Conservation (phyloP, 305 asterid genomes). For the Fraxinus sp. region DNA sequence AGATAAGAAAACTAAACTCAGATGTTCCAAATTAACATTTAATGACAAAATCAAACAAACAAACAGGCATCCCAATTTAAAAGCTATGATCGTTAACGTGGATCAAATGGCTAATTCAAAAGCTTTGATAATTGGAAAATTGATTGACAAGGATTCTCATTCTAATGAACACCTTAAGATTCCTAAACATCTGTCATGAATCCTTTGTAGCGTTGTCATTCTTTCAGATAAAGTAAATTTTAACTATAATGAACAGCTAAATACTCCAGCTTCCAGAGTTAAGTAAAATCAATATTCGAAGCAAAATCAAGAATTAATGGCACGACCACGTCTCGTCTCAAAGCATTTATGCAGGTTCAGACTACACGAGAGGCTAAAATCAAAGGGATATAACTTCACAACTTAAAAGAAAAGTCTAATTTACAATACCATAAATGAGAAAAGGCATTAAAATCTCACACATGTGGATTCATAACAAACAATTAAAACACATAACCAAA, state of each 20-base stretch:
- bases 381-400: background rate
- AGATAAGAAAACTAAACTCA: conserved; percentile 11
- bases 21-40: background rate
- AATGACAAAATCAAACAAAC: background rate
- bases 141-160: background rate
- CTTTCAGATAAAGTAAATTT: background rate
- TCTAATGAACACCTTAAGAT: background rate
- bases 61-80: background rate
- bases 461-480: background rate
- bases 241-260: background rate
- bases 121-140: background rate
- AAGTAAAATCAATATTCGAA: background rate
- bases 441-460: background rate
- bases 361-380: background rate
- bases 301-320: background rate
- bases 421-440: background rate
- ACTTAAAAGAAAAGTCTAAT: background rate
- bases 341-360: background rate
- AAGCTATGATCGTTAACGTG: background rate
- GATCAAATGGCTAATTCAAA: background rate
- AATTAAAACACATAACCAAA: conserved; percentile 12
- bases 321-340: background rate
- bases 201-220: background rate
- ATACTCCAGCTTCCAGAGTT: background rate
- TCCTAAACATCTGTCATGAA: background rate